Conservation (phyloP, 257 asterid genomes). For the Capsicum rhomboideum region DNA sequence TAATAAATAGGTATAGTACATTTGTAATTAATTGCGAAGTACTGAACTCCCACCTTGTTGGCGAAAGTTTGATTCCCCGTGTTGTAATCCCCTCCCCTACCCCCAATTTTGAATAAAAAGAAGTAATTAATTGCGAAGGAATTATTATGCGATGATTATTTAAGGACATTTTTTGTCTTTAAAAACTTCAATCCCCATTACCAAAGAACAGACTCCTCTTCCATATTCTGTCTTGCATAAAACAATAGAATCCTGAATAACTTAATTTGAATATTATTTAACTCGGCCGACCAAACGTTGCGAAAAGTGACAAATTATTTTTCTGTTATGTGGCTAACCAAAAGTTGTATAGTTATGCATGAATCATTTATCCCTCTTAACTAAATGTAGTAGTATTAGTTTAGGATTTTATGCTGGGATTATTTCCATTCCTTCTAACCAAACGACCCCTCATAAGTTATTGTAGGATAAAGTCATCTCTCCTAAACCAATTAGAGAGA, state of each 20-base stretch:
- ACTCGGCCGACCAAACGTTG: background rate
- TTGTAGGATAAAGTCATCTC: no score
- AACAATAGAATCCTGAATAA: background rate
- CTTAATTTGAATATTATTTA: background rate
- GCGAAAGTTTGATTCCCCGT: no score
- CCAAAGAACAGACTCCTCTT: background rate
- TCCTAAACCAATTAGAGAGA: no score
- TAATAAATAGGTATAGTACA: no score
- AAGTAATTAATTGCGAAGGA: no score
- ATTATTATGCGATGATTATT: background rate
- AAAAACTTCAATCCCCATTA: background rate
- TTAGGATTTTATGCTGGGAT: background rate
- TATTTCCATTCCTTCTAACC: background rate
- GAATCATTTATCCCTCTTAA: background rate
- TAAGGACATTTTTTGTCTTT: background rate
- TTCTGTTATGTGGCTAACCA: background rate
- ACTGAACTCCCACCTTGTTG: no score
- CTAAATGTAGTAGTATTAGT: background rate
- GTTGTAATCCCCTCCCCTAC: no score
- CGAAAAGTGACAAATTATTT: no score
- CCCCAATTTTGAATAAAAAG: no score
- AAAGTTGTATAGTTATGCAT: background rate
- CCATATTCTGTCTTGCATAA: background rate
- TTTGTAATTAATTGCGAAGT: no score
- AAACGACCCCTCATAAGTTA: background rate